Conservation (phyloP, 192 early-diverging fungal species). For the Coemansia sp. region DNA sequence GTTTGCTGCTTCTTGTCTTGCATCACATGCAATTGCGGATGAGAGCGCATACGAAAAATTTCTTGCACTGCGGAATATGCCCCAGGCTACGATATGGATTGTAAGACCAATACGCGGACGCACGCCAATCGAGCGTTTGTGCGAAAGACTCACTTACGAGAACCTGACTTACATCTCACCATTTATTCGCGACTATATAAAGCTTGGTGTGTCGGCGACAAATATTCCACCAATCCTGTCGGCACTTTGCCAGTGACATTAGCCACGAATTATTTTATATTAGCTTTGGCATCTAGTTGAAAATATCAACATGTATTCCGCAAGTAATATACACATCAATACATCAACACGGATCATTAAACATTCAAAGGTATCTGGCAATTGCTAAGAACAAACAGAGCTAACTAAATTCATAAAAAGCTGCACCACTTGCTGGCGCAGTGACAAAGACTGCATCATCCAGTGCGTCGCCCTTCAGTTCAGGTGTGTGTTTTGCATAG, state of each 20-base stretch:
- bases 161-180: conserved; percentile 30
- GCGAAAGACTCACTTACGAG: conserved; percentile 37
- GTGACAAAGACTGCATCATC: conserved; percentile 57
- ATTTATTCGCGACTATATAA: conserved; percentile 38
- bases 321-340: too few relatives aligned
- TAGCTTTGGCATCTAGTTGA: too few relatives aligned
- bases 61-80: conserved; percentile 20
- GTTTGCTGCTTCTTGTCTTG: conserved; percentile 37
- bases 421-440: conserved; percentile 26
- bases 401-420: conserved; percentile 8
- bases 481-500: too few relatives aligned
- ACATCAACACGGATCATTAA: too few relatives aligned
- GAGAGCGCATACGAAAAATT: conserved; percentile 32
- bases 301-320: too few relatives aligned
- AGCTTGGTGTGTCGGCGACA: conserved; percentile 26
- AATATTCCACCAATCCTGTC: conserved; percentile 15
- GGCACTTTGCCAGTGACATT: too few relatives aligned
- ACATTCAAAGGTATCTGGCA: too few relatives aligned
- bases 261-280: too few relatives aligned
- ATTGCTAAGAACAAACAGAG: too few relatives aligned
- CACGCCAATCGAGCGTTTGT: conserved; percentile 42
- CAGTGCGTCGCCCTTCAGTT: too few relatives aligned
- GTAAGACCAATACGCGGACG: conserved; percentile 18
- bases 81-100: conserved; percentile 25
- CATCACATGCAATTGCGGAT: conserved; percentile 33